A percentile compares a stretch with the other conserved stretches of the same genome.
These are phyloP conservation scores for Marchantia polymorpha DNA, from an alignment of 225 moss, liverwort and hornwort genomes.

Conservation along the genomic window DNA sequence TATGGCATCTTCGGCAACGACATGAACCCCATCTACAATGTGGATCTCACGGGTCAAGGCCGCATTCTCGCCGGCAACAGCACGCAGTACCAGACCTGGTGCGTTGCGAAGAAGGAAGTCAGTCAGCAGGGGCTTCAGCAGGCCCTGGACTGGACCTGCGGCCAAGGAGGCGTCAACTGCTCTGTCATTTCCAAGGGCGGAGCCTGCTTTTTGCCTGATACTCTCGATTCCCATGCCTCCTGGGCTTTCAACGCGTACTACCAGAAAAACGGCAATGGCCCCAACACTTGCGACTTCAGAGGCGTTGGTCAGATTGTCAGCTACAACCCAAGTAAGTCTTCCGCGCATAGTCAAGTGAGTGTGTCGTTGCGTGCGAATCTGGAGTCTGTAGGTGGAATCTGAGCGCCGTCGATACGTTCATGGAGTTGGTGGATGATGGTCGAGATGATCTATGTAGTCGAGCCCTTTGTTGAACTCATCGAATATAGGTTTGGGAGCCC, in stretches of 20 bases:
- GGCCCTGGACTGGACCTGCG: constrained; percentile 54
- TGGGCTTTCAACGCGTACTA: constrained; percentile 62
- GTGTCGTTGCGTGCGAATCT: no score
- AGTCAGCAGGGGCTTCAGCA: constrained; percentile 28
- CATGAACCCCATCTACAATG: constrained; percentile 40
- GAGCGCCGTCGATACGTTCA: no score
- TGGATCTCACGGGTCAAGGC: constrained; percentile 43
- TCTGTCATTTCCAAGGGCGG: constrained; percentile 31
- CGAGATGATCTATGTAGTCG: no score
- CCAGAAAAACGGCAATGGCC: constrained; percentile 30
- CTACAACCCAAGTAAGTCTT: constrained; percentile 38
- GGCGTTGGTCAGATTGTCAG: constrained; percentile 35
- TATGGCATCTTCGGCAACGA: constrained; percentile 48
- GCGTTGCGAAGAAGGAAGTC: constrained; percentile 41
- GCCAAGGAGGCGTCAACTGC: constrained; percentile 49
- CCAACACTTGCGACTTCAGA: constrained; percentile 29
- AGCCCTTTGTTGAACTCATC: no score
- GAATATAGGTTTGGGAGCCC: no score
- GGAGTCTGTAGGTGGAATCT: no score
- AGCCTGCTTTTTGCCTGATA: constrained; percentile 43
- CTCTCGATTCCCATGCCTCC: constrained; percentile 40
- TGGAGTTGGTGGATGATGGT: no score
- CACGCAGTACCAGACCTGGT: constrained; percentile 50
- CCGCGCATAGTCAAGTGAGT: no score
- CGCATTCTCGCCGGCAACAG: constrained; percentile 29